Evolutionary conservation across 176 grass and related monocot genomes (phyloP), one percentile per base, ranked within the genome.

Genomic region (Cenchrus fungigraminus): DNA sequence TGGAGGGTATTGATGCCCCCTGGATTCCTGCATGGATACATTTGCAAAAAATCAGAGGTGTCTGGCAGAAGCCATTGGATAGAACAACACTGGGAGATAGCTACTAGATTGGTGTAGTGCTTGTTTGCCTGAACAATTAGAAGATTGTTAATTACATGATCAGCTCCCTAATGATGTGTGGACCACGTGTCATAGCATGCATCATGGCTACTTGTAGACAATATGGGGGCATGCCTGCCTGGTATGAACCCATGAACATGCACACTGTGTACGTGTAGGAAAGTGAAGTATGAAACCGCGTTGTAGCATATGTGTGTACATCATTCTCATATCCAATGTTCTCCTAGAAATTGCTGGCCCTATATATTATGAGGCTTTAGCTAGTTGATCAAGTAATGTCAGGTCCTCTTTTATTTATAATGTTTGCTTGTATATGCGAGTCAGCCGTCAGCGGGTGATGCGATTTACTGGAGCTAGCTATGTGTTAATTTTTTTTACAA

Each of bases 1-100:
- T 9, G 67, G 28, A 83, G 62, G 89, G 89, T 51, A 87, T 84
- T 6, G 85, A 84, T 91, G 85, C 89, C 51, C 25, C 37, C 20
- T 67, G 37, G 68, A 10, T 19, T 28, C 49, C 25, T 25, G 11
- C 25, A 37, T 51, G 12, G 58, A 45, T 47, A 50, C 70, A 72
- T 53, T 70, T 65, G 68, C 29, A 68, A 44, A 44, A 68, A 43
- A 17, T 17, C 50, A 29, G 46, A 47, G 0, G 79, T 79, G 68
- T 52, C 29, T 12, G 60, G 43, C 6, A 83, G 29, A 79, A 87
- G 60, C 60, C 64, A 50, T 17, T 10, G 61, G 67, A 16, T 8
- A 40, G 13, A 74, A 56, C 73, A 42, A 20, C 15, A 34, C 9
- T 3, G 19, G 53, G 1, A 59, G 13, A 8, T 19, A 31, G 12